These are phyloP conservation scores for Actinidia arguta DNA, from an alignment of 179 eudicot species.

Conservation along the genomic window DNA sequence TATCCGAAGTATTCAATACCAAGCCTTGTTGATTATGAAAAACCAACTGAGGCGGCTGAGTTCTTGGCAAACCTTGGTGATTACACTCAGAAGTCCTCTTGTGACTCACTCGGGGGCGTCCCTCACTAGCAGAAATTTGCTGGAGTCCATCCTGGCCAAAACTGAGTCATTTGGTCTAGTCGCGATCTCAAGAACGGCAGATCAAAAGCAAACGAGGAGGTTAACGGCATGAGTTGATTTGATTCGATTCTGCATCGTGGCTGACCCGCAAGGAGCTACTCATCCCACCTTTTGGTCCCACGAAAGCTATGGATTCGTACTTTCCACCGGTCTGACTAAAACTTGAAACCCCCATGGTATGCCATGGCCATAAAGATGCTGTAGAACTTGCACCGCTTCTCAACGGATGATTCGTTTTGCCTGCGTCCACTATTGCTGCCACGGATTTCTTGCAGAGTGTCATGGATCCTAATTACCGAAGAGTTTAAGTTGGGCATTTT, in stretches of 20 bases:
- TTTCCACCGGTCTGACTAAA: constrained; percentile 7
- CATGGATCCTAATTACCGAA: not conserved
- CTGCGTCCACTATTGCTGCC: not conserved
- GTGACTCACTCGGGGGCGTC: not conserved
- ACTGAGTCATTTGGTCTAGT: constrained; percentile 36
- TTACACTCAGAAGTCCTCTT: not conserved
- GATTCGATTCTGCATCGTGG: not conserved
- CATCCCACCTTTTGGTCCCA: constrained; percentile 5
- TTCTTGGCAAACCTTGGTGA: constrained; percentile 10
- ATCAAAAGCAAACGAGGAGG: constrained; percentile 41
- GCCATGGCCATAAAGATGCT: constrained; percentile 5
- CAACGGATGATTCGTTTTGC: constrained; percentile 19
- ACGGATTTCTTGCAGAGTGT: not conserved
- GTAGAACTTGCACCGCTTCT: constrained; percentile 21
- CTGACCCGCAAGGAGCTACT: not conserved
- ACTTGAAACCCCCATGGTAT: not conserved
- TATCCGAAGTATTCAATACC: not conserved
- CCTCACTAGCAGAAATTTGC: not conserved
- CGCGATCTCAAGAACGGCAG: constrained; percentile 44
- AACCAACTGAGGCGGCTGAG: constrained; percentile 9
- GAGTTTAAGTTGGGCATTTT: too few species aligned
- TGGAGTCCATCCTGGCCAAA: not conserved
- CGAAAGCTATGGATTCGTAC: not conserved
- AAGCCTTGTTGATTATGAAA: not conserved
- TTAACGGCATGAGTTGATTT: not conserved